These are phyloP conservation scores for Lachnellula occidentalis DNA, from an alignment of 2,329 filamentous ascomycete species.

Conservation along the genomic window DNA sequence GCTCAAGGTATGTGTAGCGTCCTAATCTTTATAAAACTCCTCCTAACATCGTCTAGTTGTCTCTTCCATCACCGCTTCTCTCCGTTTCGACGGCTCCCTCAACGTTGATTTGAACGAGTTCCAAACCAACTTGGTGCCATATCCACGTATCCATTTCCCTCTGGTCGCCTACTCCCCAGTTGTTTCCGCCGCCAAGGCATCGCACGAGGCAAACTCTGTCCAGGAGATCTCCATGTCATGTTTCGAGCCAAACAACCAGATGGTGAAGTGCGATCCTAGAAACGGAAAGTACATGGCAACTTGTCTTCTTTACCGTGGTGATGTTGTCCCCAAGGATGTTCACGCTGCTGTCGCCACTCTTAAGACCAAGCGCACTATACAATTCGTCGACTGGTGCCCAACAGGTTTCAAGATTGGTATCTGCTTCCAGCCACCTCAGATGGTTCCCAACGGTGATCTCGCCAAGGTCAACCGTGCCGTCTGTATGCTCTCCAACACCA, in stretches of 20 bases:
- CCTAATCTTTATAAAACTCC: neutral
- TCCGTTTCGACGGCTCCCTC: slow-evolving; percentile 96
- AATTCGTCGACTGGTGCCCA: slow-evolving; percentile 99
- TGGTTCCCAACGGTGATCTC: slow-evolving; percentile 93
- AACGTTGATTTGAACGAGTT: slow-evolving; percentile 99
- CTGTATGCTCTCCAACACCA: slow-evolving; percentile 99
- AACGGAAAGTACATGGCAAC: slow-evolving; percentile 99
- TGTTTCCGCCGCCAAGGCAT: slow-evolving; percentile 89
- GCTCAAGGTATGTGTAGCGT: slow-evolving; percentile 68
- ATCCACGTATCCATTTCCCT: slow-evolving; percentile 98
- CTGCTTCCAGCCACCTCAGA: slow-evolving; percentile 97
- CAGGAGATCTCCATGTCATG: slow-evolving; percentile 98
- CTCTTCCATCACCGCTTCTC: slow-evolving; percentile 95
- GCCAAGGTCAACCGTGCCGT: slow-evolving; percentile 98
- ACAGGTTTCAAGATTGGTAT: slow-evolving; percentile 99
- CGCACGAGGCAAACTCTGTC: slow-evolving; percentile 96
- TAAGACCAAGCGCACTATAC: slow-evolving; percentile 99
- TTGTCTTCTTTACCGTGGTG: slow-evolving; percentile 95
- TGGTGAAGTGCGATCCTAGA: slow-evolving; percentile 98
- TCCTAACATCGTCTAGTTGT: slow-evolving; percentile 59
- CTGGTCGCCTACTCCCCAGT: slow-evolving; percentile 94
- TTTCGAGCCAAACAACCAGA: slow-evolving; percentile 99
- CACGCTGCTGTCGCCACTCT: slow-evolving; percentile 89
- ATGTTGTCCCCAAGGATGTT: slow-evolving; percentile 94
- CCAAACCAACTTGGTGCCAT: slow-evolving; percentile 99